Evolutionary conservation across 108 stramenopile genomes (phyloP), one percentile per base, ranked within the genome.

Genomic region (Cyclostephanos invisitatus): DNA sequence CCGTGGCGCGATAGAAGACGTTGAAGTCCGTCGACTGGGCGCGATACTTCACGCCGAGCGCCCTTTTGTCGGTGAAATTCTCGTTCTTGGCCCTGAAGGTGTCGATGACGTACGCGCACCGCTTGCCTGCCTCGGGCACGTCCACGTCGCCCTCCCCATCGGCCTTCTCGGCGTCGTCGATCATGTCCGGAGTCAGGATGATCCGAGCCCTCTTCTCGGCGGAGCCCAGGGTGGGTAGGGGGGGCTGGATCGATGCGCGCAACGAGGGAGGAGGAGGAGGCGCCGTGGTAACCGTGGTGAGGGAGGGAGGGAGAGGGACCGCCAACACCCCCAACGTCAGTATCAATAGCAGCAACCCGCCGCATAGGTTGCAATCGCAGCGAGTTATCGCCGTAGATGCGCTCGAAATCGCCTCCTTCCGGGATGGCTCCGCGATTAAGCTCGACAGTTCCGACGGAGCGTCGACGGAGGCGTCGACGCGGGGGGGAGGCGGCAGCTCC

Each of bases 261-360:
- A 11, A 14, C 14, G 44, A 11, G 15, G 15, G 51, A 18, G 63
- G 37, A 1, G 15, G 51, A 18, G 63, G 37, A 1, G 62, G 35
- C 20, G 40, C 22, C 51, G n/a, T 47, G 49, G 38, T 3, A 37
- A n/a, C n/a, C n/a, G n/a, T n/a, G n/a, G n/a, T n/a, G n/a, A n/a
- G n/a, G n/a, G n/a, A n/a, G n/a, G n/a, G n/a, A n/a, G n/a, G n/a
- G n/a, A 15, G 25, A 55, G n/a, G 48, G 17, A 47, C 58, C 48
- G 21, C 68, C 22, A 72, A 79, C 27, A 86, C 91, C 53, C 83
- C 87, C 35, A 89, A 90, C 36, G 77, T 65, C 49, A 62, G 91
- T 37, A 89, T 94, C 15, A 83, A 4, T 91, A 57, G 89, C 91
- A 11, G 89, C 91, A 60, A 94, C 93, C 8, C 75, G 86, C 6